These are phyloP conservation scores for Trypethelium eluteriae DNA, from an alignment of 495 filamentous ascomycete species.

Conservation along the genomic window DNA sequence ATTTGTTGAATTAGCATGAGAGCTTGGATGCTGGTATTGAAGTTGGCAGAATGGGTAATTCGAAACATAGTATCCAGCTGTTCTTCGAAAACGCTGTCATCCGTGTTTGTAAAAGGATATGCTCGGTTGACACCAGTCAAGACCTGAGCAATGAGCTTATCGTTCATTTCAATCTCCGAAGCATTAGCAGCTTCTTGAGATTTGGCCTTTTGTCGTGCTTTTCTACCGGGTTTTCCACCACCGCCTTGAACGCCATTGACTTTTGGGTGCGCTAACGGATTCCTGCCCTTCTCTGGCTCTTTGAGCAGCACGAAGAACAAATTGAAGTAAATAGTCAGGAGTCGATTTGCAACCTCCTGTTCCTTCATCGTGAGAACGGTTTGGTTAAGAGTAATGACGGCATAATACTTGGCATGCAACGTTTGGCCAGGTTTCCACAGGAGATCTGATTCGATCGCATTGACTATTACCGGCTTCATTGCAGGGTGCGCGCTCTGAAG, in stretches of 20 bases:
- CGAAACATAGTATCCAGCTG: slow-evolving; percentile 89
- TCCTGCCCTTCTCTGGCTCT: slow-evolving; percentile 36
- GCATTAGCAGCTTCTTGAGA: slow-evolving; percentile 49
- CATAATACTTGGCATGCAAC: slow-evolving; percentile 85
- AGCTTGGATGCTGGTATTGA: slow-evolving; percentile 96
- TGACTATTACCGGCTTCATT: slow-evolving; percentile 85
- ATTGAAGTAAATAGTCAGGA: slow-evolving; percentile 84
- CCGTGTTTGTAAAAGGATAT: slow-evolving; percentile 79
- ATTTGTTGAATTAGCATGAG: slow-evolving; percentile 94
- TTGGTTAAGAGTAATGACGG: slow-evolving; percentile 92
- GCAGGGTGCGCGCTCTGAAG: slow-evolving; percentile 76
- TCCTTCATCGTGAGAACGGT: slow-evolving; percentile 81
- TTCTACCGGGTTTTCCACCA: slow-evolving; percentile 42
- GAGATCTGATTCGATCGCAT: slow-evolving; percentile 73
- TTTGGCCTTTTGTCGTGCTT: slow-evolving; percentile 42
- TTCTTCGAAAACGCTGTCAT: slow-evolving; percentile 63
- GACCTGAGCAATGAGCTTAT: slow-evolving; percentile 85
- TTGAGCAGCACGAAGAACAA: slow-evolving; percentile 74
- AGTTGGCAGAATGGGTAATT: slow-evolving; percentile 95
- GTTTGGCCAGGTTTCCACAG: slow-evolving; percentile 81
- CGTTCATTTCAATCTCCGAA: slow-evolving; percentile 60
- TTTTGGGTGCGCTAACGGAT: slow-evolving; percentile 25
- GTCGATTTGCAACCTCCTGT: slow-evolving; percentile 66
- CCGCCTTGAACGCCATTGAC: slow-evolving; percentile 46
- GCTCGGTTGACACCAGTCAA: slow-evolving; percentile 93